phyloP scores from a whole-genome alignment of 2,329 filamentous ascomycete species.

The Microcera coccophila region DNA sequence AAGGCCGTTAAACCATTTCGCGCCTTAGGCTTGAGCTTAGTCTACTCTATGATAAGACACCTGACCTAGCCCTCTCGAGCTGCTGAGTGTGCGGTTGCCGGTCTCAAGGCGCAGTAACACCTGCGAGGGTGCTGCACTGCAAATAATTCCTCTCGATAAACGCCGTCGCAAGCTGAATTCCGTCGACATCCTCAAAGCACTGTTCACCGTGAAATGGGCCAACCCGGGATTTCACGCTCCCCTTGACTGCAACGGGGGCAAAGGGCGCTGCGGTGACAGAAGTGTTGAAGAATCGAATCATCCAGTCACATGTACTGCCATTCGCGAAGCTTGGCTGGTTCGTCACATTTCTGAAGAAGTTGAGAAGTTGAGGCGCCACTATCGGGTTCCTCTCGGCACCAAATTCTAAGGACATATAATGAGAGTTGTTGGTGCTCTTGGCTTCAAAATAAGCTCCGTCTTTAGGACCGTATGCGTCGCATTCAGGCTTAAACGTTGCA shows the following conservation, averaged over 20 bases:
- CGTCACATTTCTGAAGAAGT: constrained; percentile 48
- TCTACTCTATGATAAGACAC: too few species aligned
- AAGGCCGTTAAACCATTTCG: too few species aligned
- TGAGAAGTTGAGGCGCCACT: constrained; percentile 32
- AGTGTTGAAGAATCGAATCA: constrained; percentile 39
- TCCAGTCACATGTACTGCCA: constrained; percentile 40
- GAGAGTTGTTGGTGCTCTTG: constrained; percentile 14
- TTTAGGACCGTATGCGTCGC: constrained; percentile 42
- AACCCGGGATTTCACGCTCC: constrained; percentile 20
- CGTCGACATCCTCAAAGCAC: neutral
- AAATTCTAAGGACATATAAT: constrained; percentile 18
- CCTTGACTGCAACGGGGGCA: constrained; percentile 26
- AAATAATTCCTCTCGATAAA: constrained; percentile 1
- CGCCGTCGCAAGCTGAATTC: neutral
- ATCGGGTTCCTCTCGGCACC: neutral
- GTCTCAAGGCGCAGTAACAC: too few species aligned
- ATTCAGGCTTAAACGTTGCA: constrained; percentile 43
- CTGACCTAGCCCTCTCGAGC: too few species aligned
- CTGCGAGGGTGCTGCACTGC: neutral
- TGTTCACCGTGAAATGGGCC: constrained; percentile 20
- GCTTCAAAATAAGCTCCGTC: constrained; percentile 16
- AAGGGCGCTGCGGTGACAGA: constrained; percentile 33
- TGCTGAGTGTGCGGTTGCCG: too few species aligned
- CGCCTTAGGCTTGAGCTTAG: too few species aligned
- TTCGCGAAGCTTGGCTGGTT: constrained; percentile 49